Conservation (phyloP, 306 rosid genomes). For the Biancaea sappan region DNA sequence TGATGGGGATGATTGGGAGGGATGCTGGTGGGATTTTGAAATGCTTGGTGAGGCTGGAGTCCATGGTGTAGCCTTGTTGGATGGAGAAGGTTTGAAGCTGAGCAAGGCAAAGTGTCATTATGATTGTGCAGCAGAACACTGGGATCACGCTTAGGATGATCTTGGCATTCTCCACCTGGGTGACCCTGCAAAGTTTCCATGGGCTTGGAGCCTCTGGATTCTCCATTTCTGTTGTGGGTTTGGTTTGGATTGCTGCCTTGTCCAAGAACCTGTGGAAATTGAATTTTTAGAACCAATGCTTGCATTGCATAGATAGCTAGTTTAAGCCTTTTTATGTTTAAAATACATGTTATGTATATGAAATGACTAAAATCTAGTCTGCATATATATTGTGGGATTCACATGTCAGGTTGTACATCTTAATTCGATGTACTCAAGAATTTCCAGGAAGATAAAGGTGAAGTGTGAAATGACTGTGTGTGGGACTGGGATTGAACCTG, state of each 20-base stretch:
- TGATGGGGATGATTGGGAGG: constrained; percentile 77
- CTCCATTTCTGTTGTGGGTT: constrained; percentile 31
- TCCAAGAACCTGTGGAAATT: constrained; percentile 70
- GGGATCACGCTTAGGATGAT: constrained; percentile 72
- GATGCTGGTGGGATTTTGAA: constrained; percentile 86
- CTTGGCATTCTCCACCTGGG: constrained; percentile 96
- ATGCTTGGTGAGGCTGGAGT: constrained; percentile 58
- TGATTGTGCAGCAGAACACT: constrained; percentile 78
- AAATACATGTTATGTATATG: too few species aligned
- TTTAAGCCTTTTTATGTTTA: neutral
- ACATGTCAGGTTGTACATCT: neutral
- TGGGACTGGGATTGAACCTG: constrained; percentile 45
- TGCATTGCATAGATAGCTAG: neutral
- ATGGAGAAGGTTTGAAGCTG: constrained; percentile 95
- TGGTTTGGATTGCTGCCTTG: constrained; percentile 72
- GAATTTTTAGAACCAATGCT: constrained; percentile 10
- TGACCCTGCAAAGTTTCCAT: constrained; percentile 85
- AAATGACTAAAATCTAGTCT: neutral
- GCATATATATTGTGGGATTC: neutral
- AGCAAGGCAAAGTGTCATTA: constrained; percentile 95
- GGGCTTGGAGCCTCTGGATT: constrained; percentile 45
- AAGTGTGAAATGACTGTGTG: neutral
- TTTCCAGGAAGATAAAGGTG: neutral
- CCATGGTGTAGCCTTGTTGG: constrained; percentile 80
- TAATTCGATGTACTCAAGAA: neutral